Evolutionary conservation across 177 flowering plant species (phyloP).

Genomic region (Vitis hybrid): DNA sequence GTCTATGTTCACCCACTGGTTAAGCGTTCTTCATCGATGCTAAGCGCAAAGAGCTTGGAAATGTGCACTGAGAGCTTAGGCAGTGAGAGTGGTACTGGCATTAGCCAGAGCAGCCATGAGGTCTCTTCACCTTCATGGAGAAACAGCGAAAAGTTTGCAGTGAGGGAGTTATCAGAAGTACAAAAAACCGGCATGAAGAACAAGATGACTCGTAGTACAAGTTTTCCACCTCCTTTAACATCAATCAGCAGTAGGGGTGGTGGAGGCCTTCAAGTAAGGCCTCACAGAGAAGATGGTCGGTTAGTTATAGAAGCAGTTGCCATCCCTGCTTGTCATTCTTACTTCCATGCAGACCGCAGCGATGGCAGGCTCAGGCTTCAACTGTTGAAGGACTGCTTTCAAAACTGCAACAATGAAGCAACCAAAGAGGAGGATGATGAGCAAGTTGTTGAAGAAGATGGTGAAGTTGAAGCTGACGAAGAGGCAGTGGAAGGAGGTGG

Average conservation of each 20-base stretch:
- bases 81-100: conserved; percentile 59
- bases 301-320: conserved; percentile 48
- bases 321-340: conserved; percentile 15
- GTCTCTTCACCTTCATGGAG: conserved; percentile 14
- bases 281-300: conserved; percentile 62
- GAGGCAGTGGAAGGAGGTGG: background rate
- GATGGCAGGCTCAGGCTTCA: conserved; percentile 54
- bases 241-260: conserved; percentile 30
- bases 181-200: background rate
- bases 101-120: conserved; percentile 30
- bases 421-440: conserved; percentile 10
- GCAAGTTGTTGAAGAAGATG: conserved; percentile 3
- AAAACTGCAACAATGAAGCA: background rate
- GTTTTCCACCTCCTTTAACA: conserved; percentile 60
- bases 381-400: conserved; percentile 7
- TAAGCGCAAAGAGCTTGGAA: conserved; percentile 59
- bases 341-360: conserved; percentile 51
- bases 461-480: conserved; percentile 2
- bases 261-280: conserved; percentile 30
- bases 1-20: conserved; percentile 46
- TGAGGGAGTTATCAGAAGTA: conserved; percentile 5
- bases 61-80: conserved; percentile 83
- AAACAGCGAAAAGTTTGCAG: conserved; percentile 1
- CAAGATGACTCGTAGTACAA: conserved; percentile 7
- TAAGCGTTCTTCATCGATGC: conserved; percentile 36